Conservation (phyloP, 2,329 filamentous ascomycete genomes). For the Colletotrichum melonis region DNA sequence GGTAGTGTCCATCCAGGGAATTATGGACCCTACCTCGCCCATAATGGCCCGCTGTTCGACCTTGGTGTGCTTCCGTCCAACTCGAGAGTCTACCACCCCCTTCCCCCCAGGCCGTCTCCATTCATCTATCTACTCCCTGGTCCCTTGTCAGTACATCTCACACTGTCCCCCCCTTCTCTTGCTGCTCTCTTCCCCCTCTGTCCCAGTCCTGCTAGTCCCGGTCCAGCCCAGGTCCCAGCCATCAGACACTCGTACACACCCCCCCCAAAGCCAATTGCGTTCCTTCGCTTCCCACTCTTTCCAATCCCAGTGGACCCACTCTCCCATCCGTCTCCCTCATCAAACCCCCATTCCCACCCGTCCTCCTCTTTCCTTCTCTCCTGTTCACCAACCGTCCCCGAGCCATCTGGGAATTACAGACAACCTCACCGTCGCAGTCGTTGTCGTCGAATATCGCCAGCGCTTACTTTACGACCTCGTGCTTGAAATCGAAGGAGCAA, state of each 20-base stretch:
- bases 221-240: slow-evolving; percentile 33
- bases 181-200: not conserved
- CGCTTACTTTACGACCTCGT: not conserved
- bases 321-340: slow-evolving; percentile 20
- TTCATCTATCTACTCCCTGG: not conserved
- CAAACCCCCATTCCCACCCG: slow-evolving; percentile 30
- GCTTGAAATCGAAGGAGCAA: not conserved
- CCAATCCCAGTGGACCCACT: slow-evolving; percentile 29
- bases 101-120: not conserved
- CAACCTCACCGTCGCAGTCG: slow-evolving; percentile 5
- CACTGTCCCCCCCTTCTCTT: slow-evolving; percentile 2
- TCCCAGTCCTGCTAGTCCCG: slow-evolving; percentile 9
- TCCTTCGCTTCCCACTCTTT: slow-evolving; percentile 28
- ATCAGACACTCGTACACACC: slow-evolving; percentile 20
- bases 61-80: not conserved
- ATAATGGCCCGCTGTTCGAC: not conserved
- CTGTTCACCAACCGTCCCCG: slow-evolving; percentile 1
- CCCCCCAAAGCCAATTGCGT: slow-evolving; percentile 35
- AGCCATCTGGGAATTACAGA: slow-evolving; percentile 17
- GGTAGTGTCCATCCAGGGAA: not conserved
- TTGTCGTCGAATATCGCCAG: slow-evolving; percentile 1
- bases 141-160: slow-evolving; percentile 1
- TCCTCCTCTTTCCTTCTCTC: not conserved
- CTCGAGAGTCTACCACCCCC: not conserved
- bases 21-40: not conserved